Evolutionary conservation across 78 protist species (phyloP), one percentile per base, ranked within the genome.

Genomic region (Anaeramoeba ignava): DNA sequence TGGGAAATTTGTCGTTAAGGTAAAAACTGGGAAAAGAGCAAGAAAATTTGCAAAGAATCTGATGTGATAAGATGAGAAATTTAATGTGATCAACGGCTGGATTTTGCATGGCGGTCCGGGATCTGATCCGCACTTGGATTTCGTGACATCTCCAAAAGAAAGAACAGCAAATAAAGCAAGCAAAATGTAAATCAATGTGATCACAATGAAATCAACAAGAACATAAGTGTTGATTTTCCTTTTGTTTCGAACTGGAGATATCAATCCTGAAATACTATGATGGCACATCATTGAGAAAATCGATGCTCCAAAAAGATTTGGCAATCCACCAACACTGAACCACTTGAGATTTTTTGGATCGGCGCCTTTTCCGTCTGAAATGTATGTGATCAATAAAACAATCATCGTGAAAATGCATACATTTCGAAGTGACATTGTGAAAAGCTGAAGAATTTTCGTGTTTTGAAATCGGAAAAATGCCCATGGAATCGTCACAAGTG

Each of bases 261-360:
- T 39, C 40, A 89, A 80, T 1, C 86, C 80, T 31, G 87, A 85
- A 42, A 88, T 78, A 31, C 86, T 83, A 79, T 91, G 94, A 78
- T 88, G 91, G 31, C 86, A 87, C 94, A 91, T 91, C 34, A 91
- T 87, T 36, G 91, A 83, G 85, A 89, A 91, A 36, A 87, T 78
- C 31, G 78, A 41, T 12, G 85, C 89, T 38, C 94, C 92, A 42
- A 87, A 89, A n/a, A 89, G 42, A 33, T n/a, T 23, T 41, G 91
- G 89, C 38, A 89, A 34, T 33, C 68, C 78, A 1, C 81, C 41
- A 33, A 83, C 2, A 33, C 87, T 54, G 83, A 89, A 40, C 36
- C 54, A 17, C 3, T 80, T 79, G 42, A 39, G 2, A 42, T 82
- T 40, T 3, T 8, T 2, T 54, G 8, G 3, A n/a, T 2, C 33